Conservation (phyloP, 169 alveolate genomes). For the Plasmodium yoelii region DNA sequence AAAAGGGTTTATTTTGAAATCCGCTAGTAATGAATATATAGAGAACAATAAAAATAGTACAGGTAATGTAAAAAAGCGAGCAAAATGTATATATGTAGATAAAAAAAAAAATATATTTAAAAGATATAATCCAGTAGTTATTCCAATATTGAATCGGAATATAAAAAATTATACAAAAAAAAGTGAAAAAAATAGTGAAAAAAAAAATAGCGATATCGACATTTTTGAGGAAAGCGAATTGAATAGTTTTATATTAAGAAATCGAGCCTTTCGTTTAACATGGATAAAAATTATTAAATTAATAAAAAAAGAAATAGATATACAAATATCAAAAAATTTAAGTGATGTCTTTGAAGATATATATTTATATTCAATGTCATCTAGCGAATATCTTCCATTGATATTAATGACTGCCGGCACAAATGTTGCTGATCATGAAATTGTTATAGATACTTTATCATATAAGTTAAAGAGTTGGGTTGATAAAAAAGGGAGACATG, state of each 20-base stretch:
- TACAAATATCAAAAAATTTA: conserved; percentile 53
- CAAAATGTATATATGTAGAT: conserved; percentile 20
- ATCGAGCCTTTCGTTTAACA: conserved; percentile 56
- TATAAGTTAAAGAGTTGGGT: conserved; percentile 46
- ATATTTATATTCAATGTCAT: conserved; percentile 36
- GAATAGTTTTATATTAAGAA: conserved; percentile 50
- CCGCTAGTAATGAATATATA: conserved; percentile 30
- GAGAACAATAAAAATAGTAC: not conserved
- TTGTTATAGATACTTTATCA: conserved; percentile 48
- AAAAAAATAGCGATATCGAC: conserved; percentile 8
- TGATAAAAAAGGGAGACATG: conserved; percentile 2
- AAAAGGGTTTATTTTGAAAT: conserved; percentile 42
- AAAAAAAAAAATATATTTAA: conserved; percentile 42
- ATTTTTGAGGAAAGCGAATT: conserved; percentile 43
- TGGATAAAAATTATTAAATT: conserved; percentile 47
- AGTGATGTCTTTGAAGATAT: conserved; percentile 57
- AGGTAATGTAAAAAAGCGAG: not conserved
- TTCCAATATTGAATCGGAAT: conserved; percentile 37
- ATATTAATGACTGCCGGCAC: conserved; percentile 70
- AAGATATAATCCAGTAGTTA: conserved; percentile 48
- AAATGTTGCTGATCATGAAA: conserved; percentile 66
- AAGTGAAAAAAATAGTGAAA: not conserved
- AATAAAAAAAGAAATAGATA: conserved; percentile 58
- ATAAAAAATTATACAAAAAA: not conserved
- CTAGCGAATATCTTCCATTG: conserved; percentile 34